Evolutionary conservation across 1,284 basidiomycete species (phyloP).

Genomic region (Lentinula novae-zelandiae): DNA sequence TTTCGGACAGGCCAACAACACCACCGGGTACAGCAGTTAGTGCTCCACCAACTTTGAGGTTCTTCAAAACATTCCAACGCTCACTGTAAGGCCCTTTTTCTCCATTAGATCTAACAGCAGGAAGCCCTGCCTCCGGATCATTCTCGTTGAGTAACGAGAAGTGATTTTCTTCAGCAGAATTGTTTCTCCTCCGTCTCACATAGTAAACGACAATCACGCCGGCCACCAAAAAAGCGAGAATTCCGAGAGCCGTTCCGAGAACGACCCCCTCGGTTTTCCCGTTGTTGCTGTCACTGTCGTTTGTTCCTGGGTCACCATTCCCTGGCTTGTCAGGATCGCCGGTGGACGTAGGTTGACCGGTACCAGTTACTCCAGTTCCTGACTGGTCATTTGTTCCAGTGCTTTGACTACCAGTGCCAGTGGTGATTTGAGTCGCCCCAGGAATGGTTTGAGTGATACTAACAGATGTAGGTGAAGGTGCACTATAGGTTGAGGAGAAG

Average conservation of each 20-base stretch:
- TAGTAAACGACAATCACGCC: conserved; percentile 40
- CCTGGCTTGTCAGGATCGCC: not conserved
- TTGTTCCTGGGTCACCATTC: conserved; percentile 14
- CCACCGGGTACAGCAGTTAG: conserved; percentile 15
- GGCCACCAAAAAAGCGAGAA: conserved; percentile 45
- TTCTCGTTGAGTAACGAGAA: conserved; percentile 43
- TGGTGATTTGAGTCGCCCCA: conserved; percentile 20
- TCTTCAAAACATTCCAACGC: conserved; percentile 13
- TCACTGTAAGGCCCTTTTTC: conserved; percentile 14
- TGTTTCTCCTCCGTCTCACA: conserved; percentile 30
- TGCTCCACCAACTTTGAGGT: conserved; percentile 9
- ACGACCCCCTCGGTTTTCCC: conserved; percentile 43
- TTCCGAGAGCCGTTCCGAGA: conserved; percentile 53
- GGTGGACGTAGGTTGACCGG: not conserved
- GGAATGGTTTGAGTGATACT: conserved; percentile 24
- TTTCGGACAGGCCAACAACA: conserved; percentile 18
- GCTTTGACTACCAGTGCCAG: conserved; percentile 1
- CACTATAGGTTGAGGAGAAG: conserved; percentile 25
- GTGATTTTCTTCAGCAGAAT: conserved; percentile 24
- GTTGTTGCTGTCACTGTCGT: conserved; percentile 19
- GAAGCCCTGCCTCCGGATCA: conserved; percentile 18
- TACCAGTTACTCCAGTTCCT: not conserved
- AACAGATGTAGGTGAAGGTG: conserved; percentile 25
- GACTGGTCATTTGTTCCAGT: not conserved
- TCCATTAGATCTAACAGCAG: conserved; percentile 5